Base-by-base conservation (phyloP, 1,284 basidiomycete species). In the Naganishia cerealis region DNA sequence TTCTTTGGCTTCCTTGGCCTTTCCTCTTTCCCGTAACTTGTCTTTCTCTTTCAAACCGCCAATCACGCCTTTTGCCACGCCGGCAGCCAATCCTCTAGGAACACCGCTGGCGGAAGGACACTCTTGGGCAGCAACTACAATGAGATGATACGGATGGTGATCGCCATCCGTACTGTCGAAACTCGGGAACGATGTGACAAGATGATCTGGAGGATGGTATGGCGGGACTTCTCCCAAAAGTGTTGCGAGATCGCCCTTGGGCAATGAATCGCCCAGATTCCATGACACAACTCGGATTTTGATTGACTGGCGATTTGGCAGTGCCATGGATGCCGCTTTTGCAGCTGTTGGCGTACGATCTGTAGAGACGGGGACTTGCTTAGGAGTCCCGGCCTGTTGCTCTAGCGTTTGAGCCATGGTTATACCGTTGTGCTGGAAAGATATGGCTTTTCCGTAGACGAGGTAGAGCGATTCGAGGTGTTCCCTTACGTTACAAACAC, bases 121-220 rank as follows among this genome's bases (percentile, higher is more conserved):
- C 71, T 82, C 81, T 69, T 84, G 83, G 1, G 82, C 82, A 0
- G 83, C 83, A 3, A 84, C 77, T 24, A 84, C 82, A 18, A 84
- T 75, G 53, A 84, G 72, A 67, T 84, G 83, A 70, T 84, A 84
- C 0, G 83, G 83, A 69, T 84, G 83, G 18, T 53, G 71, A 52
- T 79, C 73, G 50, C 61, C 61, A 8, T 70, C 63, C 26, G 76
- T 76, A 8, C 75, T 65, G 9, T 74, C 72, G 48, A 24, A 80
- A 69, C 7, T 65, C 33, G n/a, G 77, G 74, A 48, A 78, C 53
- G 50, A 48, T 43, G 18, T 67, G 66, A 54, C 69, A 24, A 70
- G 46, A 3, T 63, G 40, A 10, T 67, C 68, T 5, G 67, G 54
- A 15, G 65, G 56, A 29, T 67, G 55, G 61, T 83, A 83, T 12